phyloP scores from a whole-genome alignment of 805 yeast genomes.

The Scheffersomyces stipitis region DNA sequence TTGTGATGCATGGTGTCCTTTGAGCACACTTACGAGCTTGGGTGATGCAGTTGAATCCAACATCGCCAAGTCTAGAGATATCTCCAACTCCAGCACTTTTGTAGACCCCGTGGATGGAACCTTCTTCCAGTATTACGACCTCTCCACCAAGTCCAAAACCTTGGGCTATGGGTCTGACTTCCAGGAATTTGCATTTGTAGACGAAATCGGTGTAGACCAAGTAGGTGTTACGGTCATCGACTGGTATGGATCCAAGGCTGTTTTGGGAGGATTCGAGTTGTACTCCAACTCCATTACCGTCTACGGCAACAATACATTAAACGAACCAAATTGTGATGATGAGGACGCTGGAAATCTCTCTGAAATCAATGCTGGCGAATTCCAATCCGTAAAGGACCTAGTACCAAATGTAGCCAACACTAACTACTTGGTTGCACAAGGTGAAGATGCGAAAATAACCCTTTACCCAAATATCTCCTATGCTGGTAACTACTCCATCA shows the following conservation, averaged over 20 bases:
- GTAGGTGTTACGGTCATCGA: slow-evolving; percentile 63
- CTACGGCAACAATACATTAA: slow-evolving; percentile 74
- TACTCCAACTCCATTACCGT: slow-evolving; percentile 59
- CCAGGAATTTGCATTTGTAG: slow-evolving; percentile 82
- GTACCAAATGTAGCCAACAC: slow-evolving; percentile 22
- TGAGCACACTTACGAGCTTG: slow-evolving; percentile 44
- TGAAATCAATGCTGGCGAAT: slow-evolving; percentile 25
- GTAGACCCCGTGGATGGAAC: slow-evolving; percentile 35
- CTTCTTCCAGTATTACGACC: slow-evolving; percentile 34
- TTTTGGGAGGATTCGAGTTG: slow-evolving; percentile 70
- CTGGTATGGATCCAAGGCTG: slow-evolving; percentile 70
- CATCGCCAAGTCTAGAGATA: slow-evolving; percentile 22
- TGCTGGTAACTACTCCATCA: slow-evolving; percentile 72
- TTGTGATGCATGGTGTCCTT: slow-evolving; percentile 92
- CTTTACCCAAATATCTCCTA: slow-evolving; percentile 69
- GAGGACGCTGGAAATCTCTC: slow-evolving; percentile 24
- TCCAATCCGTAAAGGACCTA: slow-evolving; percentile 24
- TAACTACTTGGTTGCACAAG: slow-evolving; percentile 33
- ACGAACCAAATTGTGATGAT: slow-evolving; percentile 58
- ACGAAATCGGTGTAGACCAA: slow-evolving; percentile 58
- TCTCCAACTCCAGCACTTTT: slow-evolving; percentile 34
- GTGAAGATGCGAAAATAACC: slow-evolving; percentile 31
- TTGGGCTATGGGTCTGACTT: slow-evolving; percentile 49
- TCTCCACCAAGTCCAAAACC: slow-evolving; percentile 30
- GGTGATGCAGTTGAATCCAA: slow-evolving; percentile 22